Base-by-base conservation (phyloP, 495 filamentous ascomycete species). In the Aspergillus egyptiacus region DNA sequence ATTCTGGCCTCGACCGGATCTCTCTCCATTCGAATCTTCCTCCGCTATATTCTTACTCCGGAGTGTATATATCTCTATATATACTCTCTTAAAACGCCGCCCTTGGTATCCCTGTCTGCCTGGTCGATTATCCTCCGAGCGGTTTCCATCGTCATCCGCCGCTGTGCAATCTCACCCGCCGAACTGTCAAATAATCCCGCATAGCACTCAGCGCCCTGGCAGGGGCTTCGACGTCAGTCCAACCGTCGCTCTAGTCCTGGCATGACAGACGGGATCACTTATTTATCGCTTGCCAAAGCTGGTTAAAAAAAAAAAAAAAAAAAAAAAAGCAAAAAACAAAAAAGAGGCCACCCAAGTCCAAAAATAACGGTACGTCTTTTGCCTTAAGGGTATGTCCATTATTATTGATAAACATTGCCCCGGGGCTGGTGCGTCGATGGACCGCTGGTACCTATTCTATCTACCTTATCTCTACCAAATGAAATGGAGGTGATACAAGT, bases 401-500 rank as follows among this genome's bases (percentile, higher is more conserved):
- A n/a, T n/a, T n/a, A n/a, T n/a, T n/a, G n/a, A n/a, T n/a, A n/a
- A n/a, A n/a, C n/a, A n/a, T n/a, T n/a, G n/a, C n/a, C n/a, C n/a
- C n/a, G n/a, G n/a, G n/a, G n/a, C n/a, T n/a, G n/a, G n/a, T n/a
- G n/a, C n/a, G n/a, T n/a, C n/a, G n/a, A n/a, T n/a, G n/a, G n/a
- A n/a, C n/a, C n/a, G n/a, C n/a, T n/a, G n/a, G n/a, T n/a, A n/a
- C n/a, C n/a, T 28, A 25, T 44, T 24, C 47, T 42, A 23, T 45
- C 47, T 31, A 28, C 36, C 64, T 66, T 66, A 67, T 67, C 64
- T 67, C 49, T 44, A 7, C 48, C 46, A 20, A 42, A 66, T 33
- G 23, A 35, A 23, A 17, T 36, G 45, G 23, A 36, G 42, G 19
- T 37, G 13, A 18, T 42, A 14, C 46, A 27, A 24, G 17, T 56